These are phyloP conservation scores for Pseudogymnoascus sp. DNA, from an alignment of 2,329 filamentous ascomycete genomes.

Conservation along the genomic window DNA sequence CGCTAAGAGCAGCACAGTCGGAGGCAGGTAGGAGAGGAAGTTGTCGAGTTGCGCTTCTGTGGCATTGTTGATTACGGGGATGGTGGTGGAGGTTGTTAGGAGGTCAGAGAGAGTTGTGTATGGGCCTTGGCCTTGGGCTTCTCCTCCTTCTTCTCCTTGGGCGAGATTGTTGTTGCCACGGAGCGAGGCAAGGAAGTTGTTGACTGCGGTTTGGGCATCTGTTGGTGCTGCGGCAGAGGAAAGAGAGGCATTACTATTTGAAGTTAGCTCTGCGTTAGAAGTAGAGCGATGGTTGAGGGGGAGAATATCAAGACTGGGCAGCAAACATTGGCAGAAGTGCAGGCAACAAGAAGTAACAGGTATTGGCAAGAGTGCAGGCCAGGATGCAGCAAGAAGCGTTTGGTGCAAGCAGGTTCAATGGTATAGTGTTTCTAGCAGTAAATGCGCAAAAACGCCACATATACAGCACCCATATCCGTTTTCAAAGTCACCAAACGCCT, in stretches of 20 bases:
- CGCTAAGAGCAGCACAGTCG: conserved; percentile 68
- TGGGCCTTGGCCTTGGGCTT: conserved; percentile 50
- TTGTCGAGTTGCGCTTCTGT: conserved; percentile 61
- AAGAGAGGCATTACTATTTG: conserved; percentile 37
- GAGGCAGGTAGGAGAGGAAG: conserved; percentile 72
- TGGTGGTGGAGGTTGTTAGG: conserved; percentile 68
- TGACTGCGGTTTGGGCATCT: conserved; percentile 73
- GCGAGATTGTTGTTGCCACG: conserved; percentile 40
- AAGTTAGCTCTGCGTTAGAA: conserved; percentile 13
- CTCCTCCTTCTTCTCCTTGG: conserved; percentile 28
- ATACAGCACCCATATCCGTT: conserved; percentile 9
- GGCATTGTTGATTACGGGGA: conserved; percentile 62
- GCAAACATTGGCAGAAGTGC: neutral
- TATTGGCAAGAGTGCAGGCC: neutral
- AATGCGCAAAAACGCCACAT: conserved; percentile 23
- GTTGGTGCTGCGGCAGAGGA: conserved; percentile 44
- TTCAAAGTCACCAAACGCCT: conserved; percentile 13
- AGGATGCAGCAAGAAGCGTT: neutral
- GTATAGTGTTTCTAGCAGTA: conserved; percentile 29
- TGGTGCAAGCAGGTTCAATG: conserved; percentile 12
- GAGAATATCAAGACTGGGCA: neutral
- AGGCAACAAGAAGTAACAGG: neutral
- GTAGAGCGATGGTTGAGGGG: conserved; percentile 7
- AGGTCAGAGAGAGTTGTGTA: conserved; percentile 86
- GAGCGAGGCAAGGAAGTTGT: conserved; percentile 82